Evolutionary conservation across 306 rosid genomes (phyloP).

Genomic region (Cucurbita moschata): DNA sequence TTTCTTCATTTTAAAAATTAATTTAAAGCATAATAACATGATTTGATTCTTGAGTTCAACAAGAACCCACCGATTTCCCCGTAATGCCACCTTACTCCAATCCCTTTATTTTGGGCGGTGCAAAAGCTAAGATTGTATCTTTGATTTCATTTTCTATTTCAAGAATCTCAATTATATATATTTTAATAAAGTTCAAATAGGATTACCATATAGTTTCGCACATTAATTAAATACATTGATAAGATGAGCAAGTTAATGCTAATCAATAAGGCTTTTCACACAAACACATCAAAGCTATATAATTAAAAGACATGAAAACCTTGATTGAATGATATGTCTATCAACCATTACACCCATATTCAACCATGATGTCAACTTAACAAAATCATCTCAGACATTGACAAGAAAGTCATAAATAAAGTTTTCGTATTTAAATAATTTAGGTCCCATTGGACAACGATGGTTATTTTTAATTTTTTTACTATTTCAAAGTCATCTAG

Average conservation of each 20-base stretch:
- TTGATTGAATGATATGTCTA: not conserved
- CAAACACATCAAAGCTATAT: not conserved
- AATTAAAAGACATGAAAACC: slow-evolving; percentile 1
- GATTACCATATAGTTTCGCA: too few species aligned
- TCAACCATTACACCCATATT: slow-evolving; percentile 1
- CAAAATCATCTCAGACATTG: slow-evolving; percentile 5
- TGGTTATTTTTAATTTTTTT: not conserved
- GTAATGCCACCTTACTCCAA: not conserved
- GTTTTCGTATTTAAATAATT: not conserved
- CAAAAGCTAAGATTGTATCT: not conserved
- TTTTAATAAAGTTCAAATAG: too few species aligned
- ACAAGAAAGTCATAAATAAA: not conserved
- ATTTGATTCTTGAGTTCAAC: not conserved
- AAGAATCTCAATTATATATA: too few species aligned
- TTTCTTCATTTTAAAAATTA: not conserved
- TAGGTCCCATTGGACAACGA: not conserved
- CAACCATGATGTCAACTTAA: slow-evolving; percentile 1
- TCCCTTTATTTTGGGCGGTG: not conserved
- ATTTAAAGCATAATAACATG: not conserved
- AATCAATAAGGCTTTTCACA: not conserved
- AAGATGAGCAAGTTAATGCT: not conserved
- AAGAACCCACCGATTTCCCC: not conserved
- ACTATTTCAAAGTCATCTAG: too few species aligned
- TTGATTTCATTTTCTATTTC: not conserved
- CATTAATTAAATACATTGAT: not conserved